Evolutionary conservation across 768 basidiomycete species (phyloP), one percentile per base, ranked within the genome.

Genomic region (Boletus insuetus): DNA sequence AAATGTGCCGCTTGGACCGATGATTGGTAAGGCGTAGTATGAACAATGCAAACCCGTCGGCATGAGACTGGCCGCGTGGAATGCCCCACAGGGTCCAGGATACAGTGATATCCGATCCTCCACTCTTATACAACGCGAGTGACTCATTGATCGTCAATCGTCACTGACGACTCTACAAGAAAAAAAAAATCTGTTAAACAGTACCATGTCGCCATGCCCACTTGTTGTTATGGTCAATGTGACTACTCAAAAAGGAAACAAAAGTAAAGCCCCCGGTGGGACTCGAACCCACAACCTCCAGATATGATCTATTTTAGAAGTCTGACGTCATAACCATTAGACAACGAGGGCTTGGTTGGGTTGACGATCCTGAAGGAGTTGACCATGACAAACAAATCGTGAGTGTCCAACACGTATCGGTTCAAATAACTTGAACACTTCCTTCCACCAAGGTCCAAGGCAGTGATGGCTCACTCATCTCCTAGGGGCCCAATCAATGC

Each of bases 301-400:
- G 86, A 87, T 58, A 80, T 8, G 29, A 81, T 84, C 85, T 82
- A 78, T 81, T 54, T 85, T 29, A 88, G 86, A 88, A 88, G 86
- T 88, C 86, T 88, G 86, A 87, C 86, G 86, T 87, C 86, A 88
- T 88, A 85, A 77, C 86, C 86, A 88, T 88, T 87, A 88, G 85
- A 87, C 86, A 85, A 88, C 82, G 79, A 79, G 86, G 85, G 86
- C 86, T 59, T 65, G 29, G 5, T n/a, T 37, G 0, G 12, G 10
- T 7, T 2, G 0, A 5, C 2, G 1, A 5, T 7, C 31, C n/a
- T 44, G 22, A 41, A 50, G n/a, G 7, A 40, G n/a, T 48, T 49
- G 44, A 34, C 3, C 26, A 6, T 32, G 9, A 29, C 6, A 29
- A 31, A 17, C 6, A 24, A 24, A 17, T 37, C 35, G 35, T 37